These are phyloP conservation scores for Ehretia macrophylla DNA, from an alignment of 257 asterid genomes.

Conservation along the genomic window DNA sequence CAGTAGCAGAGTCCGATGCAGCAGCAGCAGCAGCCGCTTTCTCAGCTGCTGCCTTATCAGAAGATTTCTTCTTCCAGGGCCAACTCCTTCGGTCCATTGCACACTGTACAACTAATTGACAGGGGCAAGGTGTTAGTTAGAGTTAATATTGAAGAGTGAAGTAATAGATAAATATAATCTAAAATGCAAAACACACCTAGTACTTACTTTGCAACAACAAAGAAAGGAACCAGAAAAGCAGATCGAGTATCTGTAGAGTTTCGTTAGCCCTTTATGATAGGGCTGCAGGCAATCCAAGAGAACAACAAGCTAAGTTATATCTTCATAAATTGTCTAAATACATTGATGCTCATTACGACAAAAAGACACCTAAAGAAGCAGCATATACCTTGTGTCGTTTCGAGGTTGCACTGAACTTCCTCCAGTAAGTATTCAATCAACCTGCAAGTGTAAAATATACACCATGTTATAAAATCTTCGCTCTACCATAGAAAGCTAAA, in stretches of 20 bases:
- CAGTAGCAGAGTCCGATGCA: constrained; percentile 37
- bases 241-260: neutral
- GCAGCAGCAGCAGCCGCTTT: constrained; percentile 36
- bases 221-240: neutral
- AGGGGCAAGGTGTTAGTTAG: neutral
- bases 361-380: too few species aligned
- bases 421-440: too few species aligned
- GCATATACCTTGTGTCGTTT: too few species aligned
- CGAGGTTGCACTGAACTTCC: too few species aligned
- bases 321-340: too few species aligned
- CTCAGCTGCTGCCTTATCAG: constrained; percentile 64
- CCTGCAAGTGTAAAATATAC: too few species aligned
- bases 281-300: too few species aligned
- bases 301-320: too few species aligned
- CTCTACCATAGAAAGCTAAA: too few species aligned
- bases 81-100: constrained; percentile 83
- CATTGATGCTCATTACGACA: too few species aligned
- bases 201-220: neutral
- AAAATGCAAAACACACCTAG: neutral
- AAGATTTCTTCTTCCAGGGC: constrained; percentile 99
- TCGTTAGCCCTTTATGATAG: too few species aligned
- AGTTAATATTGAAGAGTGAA: neutral
- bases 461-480: too few species aligned
- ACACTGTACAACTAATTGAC: constrained; percentile 20
- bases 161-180: neutral